phyloP scores from a whole-genome alignment of 305 asterid genomes.

The Fraxinus dipetala region DNA sequence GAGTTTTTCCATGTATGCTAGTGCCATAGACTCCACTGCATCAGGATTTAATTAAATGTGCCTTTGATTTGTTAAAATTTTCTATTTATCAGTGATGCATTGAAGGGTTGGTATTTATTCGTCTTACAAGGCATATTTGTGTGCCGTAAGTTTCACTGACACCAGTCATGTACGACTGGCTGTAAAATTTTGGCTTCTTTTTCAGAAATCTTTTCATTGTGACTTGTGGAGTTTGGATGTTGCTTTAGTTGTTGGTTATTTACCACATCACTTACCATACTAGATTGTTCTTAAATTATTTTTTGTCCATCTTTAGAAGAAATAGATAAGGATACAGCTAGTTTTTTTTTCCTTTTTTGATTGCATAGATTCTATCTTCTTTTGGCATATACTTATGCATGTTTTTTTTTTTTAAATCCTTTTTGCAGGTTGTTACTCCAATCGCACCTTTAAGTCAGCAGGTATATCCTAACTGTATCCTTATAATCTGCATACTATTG shows the following conservation, averaged over 20 bases:
- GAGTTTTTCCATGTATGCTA: background rate
- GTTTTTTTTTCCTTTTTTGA: background rate
- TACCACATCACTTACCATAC: background rate
- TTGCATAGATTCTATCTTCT: background rate
- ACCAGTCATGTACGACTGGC: background rate
- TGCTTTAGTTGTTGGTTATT: background rate
- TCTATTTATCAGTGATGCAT: background rate
- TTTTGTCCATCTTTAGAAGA: background rate
- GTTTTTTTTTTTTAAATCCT: constrained; percentile 3
- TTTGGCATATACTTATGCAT: background rate
- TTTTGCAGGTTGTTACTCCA: constrained; percentile 93
- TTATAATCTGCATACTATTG: background rate
- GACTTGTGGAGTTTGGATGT: background rate
- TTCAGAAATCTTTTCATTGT: background rate
- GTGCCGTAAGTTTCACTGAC: background rate
- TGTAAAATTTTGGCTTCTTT: background rate
- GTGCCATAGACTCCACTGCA: background rate
- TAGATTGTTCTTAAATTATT: background rate
- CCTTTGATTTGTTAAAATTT: background rate
- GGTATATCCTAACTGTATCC: constrained; percentile 44
- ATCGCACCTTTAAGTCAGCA: constrained; percentile 98
- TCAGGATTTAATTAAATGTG: background rate
- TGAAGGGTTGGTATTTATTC: background rate
- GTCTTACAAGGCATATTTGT: background rate
- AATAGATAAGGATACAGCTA: background rate